Base-by-base conservation (phyloP, 2,329 filamentous ascomycete species). In the Penicillium concentricum region DNA sequence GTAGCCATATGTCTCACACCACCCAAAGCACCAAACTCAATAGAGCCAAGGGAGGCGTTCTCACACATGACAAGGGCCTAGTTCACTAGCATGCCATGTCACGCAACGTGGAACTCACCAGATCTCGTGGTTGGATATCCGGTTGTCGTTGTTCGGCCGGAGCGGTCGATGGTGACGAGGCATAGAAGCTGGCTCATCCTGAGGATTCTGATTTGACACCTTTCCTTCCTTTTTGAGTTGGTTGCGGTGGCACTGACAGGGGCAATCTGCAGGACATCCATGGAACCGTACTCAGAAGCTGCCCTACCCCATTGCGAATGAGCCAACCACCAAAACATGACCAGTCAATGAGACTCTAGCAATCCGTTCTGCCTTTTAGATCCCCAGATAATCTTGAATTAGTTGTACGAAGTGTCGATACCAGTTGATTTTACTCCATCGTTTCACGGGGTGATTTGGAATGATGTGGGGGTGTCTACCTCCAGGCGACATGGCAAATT, bases 171-270 rank as follows among this genome's bases (percentile, higher is more conserved):
- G 38, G n/a, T 22, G 15, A 38, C 15, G 38, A 15, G 3, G 12
- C 3, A 43, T 28, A 7, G 30, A 43, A 30, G 30, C 5, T 42
- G 20, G 12, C 6, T 28, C 5, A 15, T 7, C 15, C 32, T 47
- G 30, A 12, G 28, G 9, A 26, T 10, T 54, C 16, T 26, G 12
- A 54, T 54, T 54, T 16, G 46, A 28, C 15, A 7, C 10, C 7
- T 20, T 22, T 32, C 5, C 10, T 34, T 43, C 48, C 8, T 43
- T 30, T 55, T 42, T 9, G 20, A 22, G 37, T 45, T 44, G 20
- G 9, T 32, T 42, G 35, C 5, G 45, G 37, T 54, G 52, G 45
- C 39, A 51, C 46, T 37, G 16, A 35, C 38, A 51, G 45, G 52
- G 46, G 46, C 45, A 55, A 55, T 50, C 30, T 42, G 46, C 30